phyloP scores from a whole-genome alignment of 768 basidiomycete species.

The Suillus variegatus region DNA sequence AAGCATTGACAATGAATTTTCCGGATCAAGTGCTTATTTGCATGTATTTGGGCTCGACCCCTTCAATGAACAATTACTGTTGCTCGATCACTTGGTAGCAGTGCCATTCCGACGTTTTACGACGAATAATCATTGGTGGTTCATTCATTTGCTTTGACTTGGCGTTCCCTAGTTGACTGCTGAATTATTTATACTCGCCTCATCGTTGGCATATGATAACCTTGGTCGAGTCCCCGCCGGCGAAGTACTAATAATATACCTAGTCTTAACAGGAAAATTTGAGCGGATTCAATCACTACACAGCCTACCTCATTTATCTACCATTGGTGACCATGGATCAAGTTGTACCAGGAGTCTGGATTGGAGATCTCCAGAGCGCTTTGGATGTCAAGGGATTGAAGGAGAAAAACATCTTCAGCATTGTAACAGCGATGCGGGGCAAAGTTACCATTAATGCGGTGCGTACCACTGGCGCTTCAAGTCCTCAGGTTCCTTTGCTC shows the following conservation, averaged over 20 bases:
- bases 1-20: background rate
- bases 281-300: background rate
- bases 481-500: background rate
- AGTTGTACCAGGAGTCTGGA: conserved; percentile 79
- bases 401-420: conserved; percentile 71
- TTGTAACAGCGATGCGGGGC: conserved; percentile 74
- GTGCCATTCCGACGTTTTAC: background rate
- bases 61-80: no score
- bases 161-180: background rate
- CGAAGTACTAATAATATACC: conserved; percentile 3
- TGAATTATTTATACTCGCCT: background rate
- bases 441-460: conserved; percentile 68
- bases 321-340: conserved; percentile 60
- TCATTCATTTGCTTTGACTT: background rate
- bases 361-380: conserved; percentile 78
- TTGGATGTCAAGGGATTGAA: conserved; percentile 61
- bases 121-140: background rate
- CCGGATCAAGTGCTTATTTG: conserved; percentile 9
- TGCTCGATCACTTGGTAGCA: no score
- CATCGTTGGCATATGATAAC: background rate
- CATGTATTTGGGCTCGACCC: background rate
- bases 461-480: conserved; percentile 14
- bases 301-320: background rate
- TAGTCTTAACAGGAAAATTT: conserved; percentile 1
- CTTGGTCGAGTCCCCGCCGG: background rate